Conservation (phyloP, 2,329 filamentous ascomycete genomes). For the Claviceps sp. region DNA sequence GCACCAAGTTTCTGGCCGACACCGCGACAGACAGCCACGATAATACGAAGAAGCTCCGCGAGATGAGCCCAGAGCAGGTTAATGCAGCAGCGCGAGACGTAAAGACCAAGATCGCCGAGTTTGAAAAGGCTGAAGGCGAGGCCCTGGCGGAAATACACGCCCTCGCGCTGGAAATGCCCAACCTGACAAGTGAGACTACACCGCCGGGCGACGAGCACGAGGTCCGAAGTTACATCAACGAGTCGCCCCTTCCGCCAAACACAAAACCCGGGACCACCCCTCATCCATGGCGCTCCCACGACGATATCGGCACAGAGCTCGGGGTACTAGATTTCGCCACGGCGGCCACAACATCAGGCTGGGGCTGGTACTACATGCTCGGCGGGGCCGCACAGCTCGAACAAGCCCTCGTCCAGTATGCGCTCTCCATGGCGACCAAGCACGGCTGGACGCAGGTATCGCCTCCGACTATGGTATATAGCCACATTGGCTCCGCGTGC, state of each 20-base stretch:
- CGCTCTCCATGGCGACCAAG: slow-evolving; percentile 57
- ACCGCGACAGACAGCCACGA: slow-evolving; percentile 27
- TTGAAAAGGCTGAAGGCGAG: slow-evolving; percentile 48
- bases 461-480: slow-evolving; percentile 84
- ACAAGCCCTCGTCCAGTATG: slow-evolving; percentile 81
- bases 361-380: slow-evolving; percentile 97
- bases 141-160: slow-evolving; percentile 53
- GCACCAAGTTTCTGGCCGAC: slow-evolving; percentile 17
- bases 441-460: slow-evolving; percentile 69
- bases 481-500: slow-evolving; percentile 78
- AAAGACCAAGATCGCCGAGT: slow-evolving; percentile 46
- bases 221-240: slow-evolving; percentile 68
- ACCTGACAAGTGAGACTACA: slow-evolving; percentile 66
- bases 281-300: slow-evolving; percentile 56
- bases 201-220: slow-evolving; percentile 54
- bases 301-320: slow-evolving; percentile 75
- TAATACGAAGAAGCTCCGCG: slow-evolving; percentile 21
- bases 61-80: slow-evolving; percentile 35
- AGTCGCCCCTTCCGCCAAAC: slow-evolving; percentile 34
- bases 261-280: slow-evolving; percentile 7
- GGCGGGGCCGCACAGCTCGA: slow-evolving; percentile 89
- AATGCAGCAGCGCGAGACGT: slow-evolving; percentile 50
- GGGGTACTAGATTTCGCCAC: slow-evolving; percentile 80
- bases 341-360: slow-evolving; percentile 72
- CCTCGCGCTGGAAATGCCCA: slow-evolving; percentile 70